Evolutionary conservation across 106 monocot genomes (phyloP).

Genomic region (Dendrobium chrysotoxum): DNA sequence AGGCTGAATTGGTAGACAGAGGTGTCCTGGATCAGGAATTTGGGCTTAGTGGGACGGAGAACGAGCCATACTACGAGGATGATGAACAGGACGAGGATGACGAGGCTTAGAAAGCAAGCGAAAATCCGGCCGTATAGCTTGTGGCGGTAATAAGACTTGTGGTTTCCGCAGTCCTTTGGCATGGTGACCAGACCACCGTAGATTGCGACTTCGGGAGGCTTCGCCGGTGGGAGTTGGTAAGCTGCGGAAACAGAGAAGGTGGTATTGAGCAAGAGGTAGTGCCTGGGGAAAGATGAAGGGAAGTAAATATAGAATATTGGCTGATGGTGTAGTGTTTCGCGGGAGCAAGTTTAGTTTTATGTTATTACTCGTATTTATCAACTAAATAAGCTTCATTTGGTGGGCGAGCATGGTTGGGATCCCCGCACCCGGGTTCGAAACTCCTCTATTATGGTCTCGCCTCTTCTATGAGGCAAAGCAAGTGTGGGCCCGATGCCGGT

Average conservation of each 20-base stretch:
- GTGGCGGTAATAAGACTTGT: conserved; percentile 6
- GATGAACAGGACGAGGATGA: conserved; percentile 39
- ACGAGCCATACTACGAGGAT: conserved; percentile 55
- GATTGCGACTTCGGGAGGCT: too few relatives aligned
- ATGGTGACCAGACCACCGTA: neutral
- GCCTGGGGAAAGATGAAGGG: neutral
- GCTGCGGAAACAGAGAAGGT: neutral
- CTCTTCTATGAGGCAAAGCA: too few relatives aligned
- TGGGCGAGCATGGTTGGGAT: too few relatives aligned
- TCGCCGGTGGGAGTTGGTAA: neutral
- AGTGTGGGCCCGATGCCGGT: too few relatives aligned
- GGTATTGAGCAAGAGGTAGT: neutral
- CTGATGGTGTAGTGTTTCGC: neutral
- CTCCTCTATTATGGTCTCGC: too few relatives aligned
- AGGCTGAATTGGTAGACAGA: conserved; percentile 30
- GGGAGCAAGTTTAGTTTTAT: neutral
- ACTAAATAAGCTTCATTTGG: too few relatives aligned
- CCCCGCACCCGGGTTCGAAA: too few relatives aligned
- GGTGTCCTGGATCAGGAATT: conserved; percentile 44
- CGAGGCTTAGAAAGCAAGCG: conserved; percentile 16
- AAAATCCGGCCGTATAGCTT: conserved; percentile 14
- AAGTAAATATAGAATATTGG: neutral
- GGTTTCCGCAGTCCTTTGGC: conserved; percentile 12
- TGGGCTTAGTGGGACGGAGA: conserved; percentile 62
- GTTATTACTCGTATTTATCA: too few relatives aligned